Percentiles rank a stretch among this genome's conserved stretches.
These are phyloP conservation scores for Ettlia oleoabundans DNA, from an alignment of 139 green algal genomes.

Conservation along the genomic window DNA sequence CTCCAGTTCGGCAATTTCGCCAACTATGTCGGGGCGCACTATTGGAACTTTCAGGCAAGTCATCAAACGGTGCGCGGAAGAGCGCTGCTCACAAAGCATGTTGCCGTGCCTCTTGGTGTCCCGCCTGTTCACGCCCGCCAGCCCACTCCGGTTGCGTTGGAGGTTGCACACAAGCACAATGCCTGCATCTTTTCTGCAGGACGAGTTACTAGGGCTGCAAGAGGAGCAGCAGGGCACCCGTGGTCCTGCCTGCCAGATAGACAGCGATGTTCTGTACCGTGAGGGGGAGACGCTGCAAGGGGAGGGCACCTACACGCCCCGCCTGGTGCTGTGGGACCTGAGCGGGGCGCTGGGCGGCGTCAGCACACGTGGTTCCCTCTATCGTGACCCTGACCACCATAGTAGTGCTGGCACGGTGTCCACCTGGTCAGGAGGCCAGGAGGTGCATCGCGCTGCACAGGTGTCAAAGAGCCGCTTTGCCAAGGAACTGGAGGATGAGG, in stretches of 20 bases:
- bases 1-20: constrained; percentile 82
- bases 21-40: constrained; percentile 86
- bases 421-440: constrained; percentile 59
- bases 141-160: no score
- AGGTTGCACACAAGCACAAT: no score
- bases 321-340: constrained; percentile 71
- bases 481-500: constrained; percentile 51
- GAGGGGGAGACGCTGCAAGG: constrained; percentile 40
- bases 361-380: constrained; percentile 7
- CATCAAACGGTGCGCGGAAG: no score
- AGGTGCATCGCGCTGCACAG: constrained; percentile 46
- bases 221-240: constrained; percentile 41
- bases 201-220: constrained; percentile 70
- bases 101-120: no score
- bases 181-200: constrained; percentile 54
- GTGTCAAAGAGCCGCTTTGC: constrained; percentile 58
- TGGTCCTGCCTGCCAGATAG: constrained; percentile 42
- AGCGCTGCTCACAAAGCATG: no score
- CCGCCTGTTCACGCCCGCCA: no score
- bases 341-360: constrained; percentile 64
- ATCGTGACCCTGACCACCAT: background rate
- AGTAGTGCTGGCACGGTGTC: background rate
- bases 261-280: constrained; percentile 58
- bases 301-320: constrained; percentile 57
- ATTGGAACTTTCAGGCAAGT: constrained; percentile 88